Percentiles rank a stretch among this genome's conserved stretches.
Evolutionary conservation across 1,284 basidiomycete genomes (phyloP).

Genomic region (Pascua guehoae): DNA sequence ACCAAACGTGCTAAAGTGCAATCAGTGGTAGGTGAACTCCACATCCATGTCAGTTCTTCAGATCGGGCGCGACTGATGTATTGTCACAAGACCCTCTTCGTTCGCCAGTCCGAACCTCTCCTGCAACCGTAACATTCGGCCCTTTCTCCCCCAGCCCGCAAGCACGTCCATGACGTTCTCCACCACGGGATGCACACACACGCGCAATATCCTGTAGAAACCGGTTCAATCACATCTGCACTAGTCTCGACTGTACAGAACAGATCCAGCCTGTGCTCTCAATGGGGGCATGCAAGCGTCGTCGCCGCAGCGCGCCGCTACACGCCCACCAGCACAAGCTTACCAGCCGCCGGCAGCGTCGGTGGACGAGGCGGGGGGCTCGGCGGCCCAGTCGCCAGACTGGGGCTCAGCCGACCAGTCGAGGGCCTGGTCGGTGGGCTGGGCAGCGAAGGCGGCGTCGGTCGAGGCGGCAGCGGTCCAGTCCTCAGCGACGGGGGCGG

Average conservation of each 20-base stretch:
- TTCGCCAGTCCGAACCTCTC: too few species aligned
- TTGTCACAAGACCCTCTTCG: too few species aligned
- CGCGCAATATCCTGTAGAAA: conserved; percentile 4
- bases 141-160: too few species aligned
- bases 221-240: conserved; percentile 15
- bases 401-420: conserved; percentile 80
- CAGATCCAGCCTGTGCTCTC: background rate
- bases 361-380: conserved; percentile 27
- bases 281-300: too few species aligned
- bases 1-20: too few species aligned
- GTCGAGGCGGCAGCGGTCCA: conserved; percentile 73
- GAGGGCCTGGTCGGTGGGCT: conserved; percentile 66
- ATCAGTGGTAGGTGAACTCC: too few species aligned
- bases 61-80: too few species aligned
- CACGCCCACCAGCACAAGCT: conserved; percentile 3
- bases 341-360: conserved; percentile 36
- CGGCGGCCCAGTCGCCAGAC: conserved; percentile 38
- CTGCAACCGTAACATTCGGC: too few species aligned
- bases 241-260: conserved; percentile 7
- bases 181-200: too few species aligned
- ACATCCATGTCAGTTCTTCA: too few species aligned
- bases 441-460: conserved; percentile 74
- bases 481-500: conserved; percentile 56
- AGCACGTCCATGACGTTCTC: too few species aligned
- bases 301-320: background rate